Evolutionary conservation across 495 filamentous ascomycete genomes (phyloP).

Genomic region (Aspergillus indologenus): DNA sequence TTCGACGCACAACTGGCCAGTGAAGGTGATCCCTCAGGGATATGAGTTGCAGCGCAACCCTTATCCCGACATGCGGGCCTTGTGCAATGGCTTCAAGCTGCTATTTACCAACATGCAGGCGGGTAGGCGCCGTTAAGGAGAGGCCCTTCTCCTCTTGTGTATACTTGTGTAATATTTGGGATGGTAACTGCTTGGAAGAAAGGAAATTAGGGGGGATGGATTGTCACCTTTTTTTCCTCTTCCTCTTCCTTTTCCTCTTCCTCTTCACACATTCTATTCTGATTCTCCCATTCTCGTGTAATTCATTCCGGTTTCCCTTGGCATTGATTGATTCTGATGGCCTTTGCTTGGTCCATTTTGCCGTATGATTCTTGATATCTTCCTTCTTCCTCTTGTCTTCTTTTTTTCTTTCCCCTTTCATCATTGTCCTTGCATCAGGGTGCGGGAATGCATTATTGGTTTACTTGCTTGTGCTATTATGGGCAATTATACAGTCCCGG

Average conservation of each 20-base stretch:
- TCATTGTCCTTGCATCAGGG: neutral
- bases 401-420: neutral
- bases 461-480: neutral
- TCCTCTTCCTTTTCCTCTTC: no score
- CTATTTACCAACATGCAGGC: slow-evolving; percentile 56
- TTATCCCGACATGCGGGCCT: slow-evolving; percentile 89
- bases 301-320: neutral
- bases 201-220: no score
- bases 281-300: neutral
- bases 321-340: neutral
- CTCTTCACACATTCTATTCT: neutral
- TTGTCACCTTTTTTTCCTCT: no score
- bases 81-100: slow-evolving; percentile 85
- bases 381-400: neutral
- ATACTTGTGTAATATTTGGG: slow-evolving; percentile 20
- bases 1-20: slow-evolving; percentile 71
- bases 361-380: neutral
- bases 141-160: slow-evolving; percentile 11
- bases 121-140: slow-evolving; percentile 32
- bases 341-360: neutral
- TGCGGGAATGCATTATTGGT: neutral
- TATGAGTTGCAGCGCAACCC: slow-evolving; percentile 82
- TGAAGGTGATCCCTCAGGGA: slow-evolving; percentile 84
- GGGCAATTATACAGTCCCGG: no score
- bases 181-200: neutral